Percentiles rank a stretch among this genome's conserved stretches.
phyloP scores from a whole-genome alignment of 179 eudicot species.

The Actinidia chinensis region DNA sequence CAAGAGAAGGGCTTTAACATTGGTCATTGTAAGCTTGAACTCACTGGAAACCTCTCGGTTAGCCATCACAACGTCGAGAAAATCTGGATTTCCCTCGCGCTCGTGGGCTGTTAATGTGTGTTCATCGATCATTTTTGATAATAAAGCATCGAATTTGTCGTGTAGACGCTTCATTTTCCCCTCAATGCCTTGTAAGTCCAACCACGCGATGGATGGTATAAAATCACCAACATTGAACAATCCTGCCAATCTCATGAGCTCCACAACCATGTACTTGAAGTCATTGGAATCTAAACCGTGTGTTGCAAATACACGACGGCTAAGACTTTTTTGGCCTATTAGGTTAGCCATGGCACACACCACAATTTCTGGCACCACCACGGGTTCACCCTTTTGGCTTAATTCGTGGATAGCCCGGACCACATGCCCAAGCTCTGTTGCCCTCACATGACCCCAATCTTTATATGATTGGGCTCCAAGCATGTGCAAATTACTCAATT shows the following conservation, averaged over 20 bases:
- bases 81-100: slow-evolving; percentile 15
- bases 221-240: slow-evolving; percentile 34
- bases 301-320: slow-evolving; percentile 30
- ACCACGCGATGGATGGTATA: slow-evolving; percentile 29
- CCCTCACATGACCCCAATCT: slow-evolving; percentile 29
- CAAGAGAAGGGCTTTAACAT: slow-evolving; percentile 38
- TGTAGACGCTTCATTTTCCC: slow-evolving; percentile 35
- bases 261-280: slow-evolving; percentile 39
- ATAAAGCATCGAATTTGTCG: slow-evolving; percentile 26
- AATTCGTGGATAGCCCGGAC: slow-evolving; percentile 17
- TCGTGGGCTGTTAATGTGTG: slow-evolving; percentile 19
- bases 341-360: slow-evolving; percentile 34
- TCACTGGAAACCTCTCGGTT: slow-evolving; percentile 17
- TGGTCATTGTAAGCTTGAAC: slow-evolving; percentile 20
- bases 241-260: slow-evolving; percentile 36
- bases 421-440: slow-evolving; percentile 32
- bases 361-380: slow-evolving; percentile 33
- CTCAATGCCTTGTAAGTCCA: slow-evolving; percentile 38
- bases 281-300: slow-evolving; percentile 30
- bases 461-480: slow-evolving; percentile 32
- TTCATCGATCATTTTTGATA: slow-evolving; percentile 33
- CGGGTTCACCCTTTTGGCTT: slow-evolving; percentile 21
- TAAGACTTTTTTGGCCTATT: slow-evolving; percentile 32
- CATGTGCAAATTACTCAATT: slow-evolving; percentile 31
- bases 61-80: slow-evolving; percentile 23